Base-by-base conservation (phyloP, 495 filamentous ascomycete species). In the Rostrohypoxylon terebratum region DNA sequence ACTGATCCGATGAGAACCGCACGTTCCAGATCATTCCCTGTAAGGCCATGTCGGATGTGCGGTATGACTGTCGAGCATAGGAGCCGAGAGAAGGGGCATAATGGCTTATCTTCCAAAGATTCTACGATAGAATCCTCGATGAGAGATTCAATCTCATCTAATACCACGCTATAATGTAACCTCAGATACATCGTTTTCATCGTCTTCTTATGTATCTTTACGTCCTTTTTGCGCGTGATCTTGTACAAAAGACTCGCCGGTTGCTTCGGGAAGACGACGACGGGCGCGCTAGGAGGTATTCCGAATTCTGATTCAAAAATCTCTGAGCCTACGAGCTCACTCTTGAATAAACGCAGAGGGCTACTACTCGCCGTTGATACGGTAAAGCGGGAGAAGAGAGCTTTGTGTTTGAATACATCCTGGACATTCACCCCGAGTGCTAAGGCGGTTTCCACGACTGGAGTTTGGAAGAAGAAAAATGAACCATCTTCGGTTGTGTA, bases 351-450 rank as follows among this genome's bases (percentile, higher is more conserved):
- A 36, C 92, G 87, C 8, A 98, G 80, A 0, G 96, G 96, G 54
- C 91, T 87, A 59, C 86, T 74, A 65, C 82, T 91, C 3, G 93
- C 90, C 4, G 94, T 92, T 31, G 91, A 92, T 44, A 99, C 89
- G 14, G 91, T 96, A 77, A 99, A 98, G 55, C 90, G 89, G 0
- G 95, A 97, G 73, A 95, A 96, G 0, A 98, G 85, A 1, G 89
- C 83, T 31, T 89, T 81, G 58, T 92, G 86, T 77, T 96, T 96
- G 85, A 99, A 99, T 40, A 93, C 88, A 72, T 99, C 96, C 73
- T 98, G 94, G 42, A 99, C 95, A 70, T 98, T 98, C 67, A 99
- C 95, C 16, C 94, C 94, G 42, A 99, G 87, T 0, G 93, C 93
- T 10, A 98, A 83, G 16, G 87, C 81, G 6, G 92, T 90, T 1